Evolutionary conservation across 176 grass and related monocot genomes (phyloP).

Genomic region (Echinochloa phyllopogon): DNA sequence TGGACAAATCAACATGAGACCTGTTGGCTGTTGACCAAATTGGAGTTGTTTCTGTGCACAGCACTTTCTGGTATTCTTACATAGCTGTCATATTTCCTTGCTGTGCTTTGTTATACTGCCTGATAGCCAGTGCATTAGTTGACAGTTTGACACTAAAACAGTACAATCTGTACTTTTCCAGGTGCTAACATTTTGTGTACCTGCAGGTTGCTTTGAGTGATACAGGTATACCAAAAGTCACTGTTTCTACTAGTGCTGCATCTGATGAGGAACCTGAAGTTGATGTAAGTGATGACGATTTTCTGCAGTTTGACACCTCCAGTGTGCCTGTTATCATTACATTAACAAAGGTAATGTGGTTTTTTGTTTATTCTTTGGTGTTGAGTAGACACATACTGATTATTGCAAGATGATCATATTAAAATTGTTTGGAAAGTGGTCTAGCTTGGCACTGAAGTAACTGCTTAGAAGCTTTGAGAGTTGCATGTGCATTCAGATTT

Average conservation of each 20-base stretch:
- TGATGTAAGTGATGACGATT: conserved; percentile 84
- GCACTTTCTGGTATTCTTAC: neutral
- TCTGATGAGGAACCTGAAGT: conserved; percentile 83
- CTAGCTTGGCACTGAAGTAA: neutral
- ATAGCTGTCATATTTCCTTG: conserved; percentile 19
- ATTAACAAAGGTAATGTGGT: conserved; percentile 74
- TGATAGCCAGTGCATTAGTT: conserved; percentile 25
- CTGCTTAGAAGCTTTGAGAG: neutral
- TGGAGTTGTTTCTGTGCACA: neutral
- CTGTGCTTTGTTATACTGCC: conserved; percentile 12
- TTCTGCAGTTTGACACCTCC: conserved; percentile 94
- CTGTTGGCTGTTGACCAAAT: conserved; percentile 9
- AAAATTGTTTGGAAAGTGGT: conserved; percentile 22
- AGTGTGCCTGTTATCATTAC: conserved; percentile 87
- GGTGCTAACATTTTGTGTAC: conserved; percentile 17
- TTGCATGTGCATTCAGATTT: neutral
- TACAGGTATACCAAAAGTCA: conserved; percentile 95
- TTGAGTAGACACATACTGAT: neutral
- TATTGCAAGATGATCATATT: neutral
- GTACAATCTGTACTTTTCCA: neutral
- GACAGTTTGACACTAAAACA: conserved; percentile 4
- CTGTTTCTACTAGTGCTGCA: conserved; percentile 61
- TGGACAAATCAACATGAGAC: neutral
- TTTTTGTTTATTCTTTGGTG: neutral
- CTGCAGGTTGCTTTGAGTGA: conserved; percentile 86